Percentiles rank a stretch among this genome's conserved stretches.
Conservation (phyloP, 257 asterid species). For the Mentha longifolia region DNA sequence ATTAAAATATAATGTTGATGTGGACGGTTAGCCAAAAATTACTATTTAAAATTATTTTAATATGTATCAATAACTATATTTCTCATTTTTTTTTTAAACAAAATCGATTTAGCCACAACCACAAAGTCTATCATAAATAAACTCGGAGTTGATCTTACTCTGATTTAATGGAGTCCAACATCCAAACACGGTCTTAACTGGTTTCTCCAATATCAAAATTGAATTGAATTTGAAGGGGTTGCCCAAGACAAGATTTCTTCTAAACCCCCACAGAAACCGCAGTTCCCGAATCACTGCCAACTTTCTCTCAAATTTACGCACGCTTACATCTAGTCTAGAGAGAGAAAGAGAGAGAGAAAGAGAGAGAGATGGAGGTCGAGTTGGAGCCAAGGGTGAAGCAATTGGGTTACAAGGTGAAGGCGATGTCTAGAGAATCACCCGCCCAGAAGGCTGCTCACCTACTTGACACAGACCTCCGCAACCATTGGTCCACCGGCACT, state of each 20-base stretch:
- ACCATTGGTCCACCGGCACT: constrained; percentile 95
- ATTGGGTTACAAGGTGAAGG: constrained; percentile 83
- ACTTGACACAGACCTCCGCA: constrained; percentile 91
- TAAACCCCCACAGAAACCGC: constrained; percentile 26
- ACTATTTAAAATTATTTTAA: too few species aligned
- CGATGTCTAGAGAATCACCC: constrained; percentile 86
- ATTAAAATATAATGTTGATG: too few species aligned
- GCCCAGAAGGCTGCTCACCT: constrained; percentile 86
- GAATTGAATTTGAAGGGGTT: constrained; percentile 11
- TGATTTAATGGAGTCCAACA: too few species aligned
- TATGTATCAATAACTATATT: too few species aligned
- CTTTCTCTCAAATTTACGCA: constrained; percentile 12
- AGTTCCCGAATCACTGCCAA: constrained; percentile 26
- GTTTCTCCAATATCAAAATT: constrained; percentile 9
- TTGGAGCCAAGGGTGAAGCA: constrained; percentile 91
- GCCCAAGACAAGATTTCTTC: constrained; percentile 19
- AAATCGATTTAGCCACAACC: too few species aligned
- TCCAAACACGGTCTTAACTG: too few species aligned
- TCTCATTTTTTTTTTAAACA: too few species aligned
- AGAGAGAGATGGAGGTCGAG: constrained; percentile 74
- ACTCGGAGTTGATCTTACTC: too few species aligned
- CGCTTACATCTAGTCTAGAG: constrained; percentile 8
- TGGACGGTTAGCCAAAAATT: too few species aligned
- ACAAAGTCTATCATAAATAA: too few species aligned
- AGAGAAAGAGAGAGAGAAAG: too few species aligned